A percentile compares a stretch with the other conserved stretches of the same genome.
Conservation (phyloP, 306 rosid genomes). For the Luffa aegyptiaca region DNA sequence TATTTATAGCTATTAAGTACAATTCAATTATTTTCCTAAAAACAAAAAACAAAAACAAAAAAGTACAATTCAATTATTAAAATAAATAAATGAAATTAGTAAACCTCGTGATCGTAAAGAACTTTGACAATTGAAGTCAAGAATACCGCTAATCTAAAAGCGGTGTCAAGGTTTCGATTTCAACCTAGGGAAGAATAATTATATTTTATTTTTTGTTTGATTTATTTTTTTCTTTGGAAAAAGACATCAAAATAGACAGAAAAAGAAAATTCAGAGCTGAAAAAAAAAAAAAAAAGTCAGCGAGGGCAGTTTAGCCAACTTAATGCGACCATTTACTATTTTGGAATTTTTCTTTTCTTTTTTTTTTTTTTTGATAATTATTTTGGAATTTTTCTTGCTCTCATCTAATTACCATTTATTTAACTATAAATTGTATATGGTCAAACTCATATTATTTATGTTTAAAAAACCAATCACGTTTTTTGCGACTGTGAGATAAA, state of each 20-base stretch:
- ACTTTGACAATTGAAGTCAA: not conserved
- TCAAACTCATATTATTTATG: not conserved
- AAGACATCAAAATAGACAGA: not conserved
- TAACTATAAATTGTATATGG: too few species aligned
- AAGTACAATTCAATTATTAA: not conserved
- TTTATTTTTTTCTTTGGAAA: not conserved
- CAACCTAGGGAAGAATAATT: not conserved
- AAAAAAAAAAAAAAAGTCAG: not conserved
- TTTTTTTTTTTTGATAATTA: too few species aligned
- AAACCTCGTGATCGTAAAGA: not conserved
- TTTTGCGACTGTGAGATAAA: not conserved
- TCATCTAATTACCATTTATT: too few species aligned
- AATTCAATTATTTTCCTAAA: too few species aligned
- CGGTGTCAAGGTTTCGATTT: conserved; percentile 2
- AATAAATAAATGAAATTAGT: not conserved
- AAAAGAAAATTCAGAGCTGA: not conserved
- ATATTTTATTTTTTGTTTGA: not conserved
- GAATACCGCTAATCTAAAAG: not conserved
- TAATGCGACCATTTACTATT: not conserved
- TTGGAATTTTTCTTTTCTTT: not conserved
- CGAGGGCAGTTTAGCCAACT: not conserved
- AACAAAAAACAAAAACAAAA: too few species aligned
- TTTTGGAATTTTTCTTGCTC: too few species aligned
- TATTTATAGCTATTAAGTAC: not conserved
- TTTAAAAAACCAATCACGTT: not conserved